Evolutionary conservation across 257 asterid genomes (phyloP).

Genomic region (Lithospermum erythrorhizon): DNA sequence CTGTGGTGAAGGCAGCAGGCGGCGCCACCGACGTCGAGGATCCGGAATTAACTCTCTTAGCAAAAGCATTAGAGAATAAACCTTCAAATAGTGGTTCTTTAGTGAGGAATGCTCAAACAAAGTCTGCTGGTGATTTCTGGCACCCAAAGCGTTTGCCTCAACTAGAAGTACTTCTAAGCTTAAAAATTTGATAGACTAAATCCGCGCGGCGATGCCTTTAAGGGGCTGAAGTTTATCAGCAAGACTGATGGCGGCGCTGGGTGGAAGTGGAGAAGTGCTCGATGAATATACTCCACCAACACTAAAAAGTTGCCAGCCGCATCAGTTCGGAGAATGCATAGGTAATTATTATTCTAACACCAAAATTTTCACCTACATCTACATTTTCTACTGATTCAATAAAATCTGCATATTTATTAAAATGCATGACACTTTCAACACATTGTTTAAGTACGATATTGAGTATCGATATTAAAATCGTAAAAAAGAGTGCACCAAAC

Average conservation of each 20-base stretch:
- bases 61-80: slow-evolving; percentile 10
- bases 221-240: slow-evolving; percentile 28
- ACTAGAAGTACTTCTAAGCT: not conserved
- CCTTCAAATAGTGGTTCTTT: slow-evolving; percentile 7
- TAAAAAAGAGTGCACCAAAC: too few relatives aligned
- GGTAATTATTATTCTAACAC: slow-evolving; percentile 5
- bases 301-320: slow-evolving; percentile 15
- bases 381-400: too few relatives aligned
- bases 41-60: slow-evolving; percentile 7
- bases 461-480: too few relatives aligned
- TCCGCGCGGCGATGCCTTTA: slow-evolving; percentile 24
- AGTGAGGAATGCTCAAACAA: slow-evolving; percentile 1
- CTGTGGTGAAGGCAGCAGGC: slow-evolving; percentile 9
- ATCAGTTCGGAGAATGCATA: slow-evolving; percentile 21
- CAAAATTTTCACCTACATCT: too few relatives aligned
- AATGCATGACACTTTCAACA: too few relatives aligned
- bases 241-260: slow-evolving; percentile 22
- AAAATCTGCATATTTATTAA: too few relatives aligned
- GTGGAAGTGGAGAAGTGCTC: slow-evolving; percentile 22
- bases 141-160: slow-evolving; percentile 9
- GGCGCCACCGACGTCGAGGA: slow-evolving; percentile 11
- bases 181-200: slow-evolving; percentile 10
- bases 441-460: too few relatives aligned
- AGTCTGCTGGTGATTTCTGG: slow-evolving; percentile 10
- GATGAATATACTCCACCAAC: slow-evolving; percentile 14